phyloP scores from a whole-genome alignment of 2,329 filamentous ascomycete genomes.

The Clonostachys rhizophaga region DNA sequence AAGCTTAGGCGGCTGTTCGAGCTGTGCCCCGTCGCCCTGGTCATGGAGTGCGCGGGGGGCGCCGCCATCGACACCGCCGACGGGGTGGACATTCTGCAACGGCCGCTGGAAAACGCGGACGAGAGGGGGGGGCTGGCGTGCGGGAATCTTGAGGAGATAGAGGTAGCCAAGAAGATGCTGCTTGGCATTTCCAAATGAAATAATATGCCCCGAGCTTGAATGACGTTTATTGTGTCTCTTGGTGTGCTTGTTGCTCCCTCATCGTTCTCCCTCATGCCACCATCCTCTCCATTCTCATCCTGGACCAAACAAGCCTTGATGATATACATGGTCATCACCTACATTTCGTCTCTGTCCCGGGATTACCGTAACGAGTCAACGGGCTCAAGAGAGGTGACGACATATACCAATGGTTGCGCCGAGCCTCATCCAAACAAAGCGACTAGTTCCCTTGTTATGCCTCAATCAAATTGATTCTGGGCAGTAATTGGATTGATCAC shows the following conservation, averaged over 20 bases:
- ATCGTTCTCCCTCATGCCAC: neutral
- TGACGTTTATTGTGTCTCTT: neutral
- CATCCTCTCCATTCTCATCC: no score
- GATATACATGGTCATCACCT: neutral
- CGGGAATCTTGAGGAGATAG: conserved; percentile 44
- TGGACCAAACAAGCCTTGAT: neutral
- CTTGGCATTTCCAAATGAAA: neutral
- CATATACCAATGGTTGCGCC: no score
- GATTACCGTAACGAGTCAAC: no score
- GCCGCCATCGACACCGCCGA: conserved; percentile 43
- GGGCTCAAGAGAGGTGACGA: no score
- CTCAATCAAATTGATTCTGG: no score
- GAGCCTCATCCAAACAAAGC: no score
- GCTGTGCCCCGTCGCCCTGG: conserved; percentile 52
- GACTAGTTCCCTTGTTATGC: no score
- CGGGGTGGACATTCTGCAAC: conserved; percentile 34
- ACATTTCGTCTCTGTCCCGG: no score
- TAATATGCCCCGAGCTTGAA: no score
- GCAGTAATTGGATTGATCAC: no score
- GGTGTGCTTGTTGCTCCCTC: neutral
- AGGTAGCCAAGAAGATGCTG: conserved; percentile 7
- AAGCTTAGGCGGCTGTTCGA: conserved; percentile 58
- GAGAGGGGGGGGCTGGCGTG: conserved; percentile 46
- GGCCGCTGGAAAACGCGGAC: conserved; percentile 31
- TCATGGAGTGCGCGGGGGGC: conserved; percentile 57